Conservation (phyloP, 2,329 filamentous ascomycete species). For the Clarireedia sp. region DNA sequence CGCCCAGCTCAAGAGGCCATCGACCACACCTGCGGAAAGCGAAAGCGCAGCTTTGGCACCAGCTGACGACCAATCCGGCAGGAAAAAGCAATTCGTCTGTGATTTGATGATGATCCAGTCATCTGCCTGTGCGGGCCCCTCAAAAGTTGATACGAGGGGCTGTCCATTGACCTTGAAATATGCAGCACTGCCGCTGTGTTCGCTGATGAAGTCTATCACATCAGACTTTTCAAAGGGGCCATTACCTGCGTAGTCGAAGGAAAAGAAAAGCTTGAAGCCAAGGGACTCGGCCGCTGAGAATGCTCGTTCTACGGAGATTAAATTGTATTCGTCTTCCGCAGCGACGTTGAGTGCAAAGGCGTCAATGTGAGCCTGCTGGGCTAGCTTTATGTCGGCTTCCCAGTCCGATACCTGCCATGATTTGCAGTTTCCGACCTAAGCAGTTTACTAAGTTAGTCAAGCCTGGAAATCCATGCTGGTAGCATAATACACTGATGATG, state of each 20-base stretch:
- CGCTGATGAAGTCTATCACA: too few species aligned
- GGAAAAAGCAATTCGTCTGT: not conserved
- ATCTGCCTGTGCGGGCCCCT: not conserved
- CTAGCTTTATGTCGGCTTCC: slow-evolving; percentile 23
- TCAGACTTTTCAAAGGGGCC: too few species aligned
- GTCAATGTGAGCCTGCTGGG: slow-evolving; percentile 29
- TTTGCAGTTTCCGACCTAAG: too few species aligned
- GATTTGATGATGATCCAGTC: not conserved
- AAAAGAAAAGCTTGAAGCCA: slow-evolving; percentile 26
- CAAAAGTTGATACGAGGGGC: not conserved
- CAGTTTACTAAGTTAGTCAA: too few species aligned
- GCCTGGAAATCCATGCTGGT: not conserved
- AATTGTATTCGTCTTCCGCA: too few species aligned
- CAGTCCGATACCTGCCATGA: too few species aligned
- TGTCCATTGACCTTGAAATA: not conserved
- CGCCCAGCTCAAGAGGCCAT: not conserved
- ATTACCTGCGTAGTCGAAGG: slow-evolving; percentile 25
- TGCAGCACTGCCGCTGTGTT: not conserved
- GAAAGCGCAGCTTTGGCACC: not conserved
- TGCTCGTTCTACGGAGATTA: slow-evolving; percentile 18
- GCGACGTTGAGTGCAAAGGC: slow-evolving; percentile 28
- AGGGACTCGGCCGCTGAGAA: slow-evolving; percentile 23
- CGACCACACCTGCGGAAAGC: not conserved
- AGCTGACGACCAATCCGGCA: not conserved
- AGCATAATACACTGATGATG: too few species aligned